These are phyloP conservation scores for Thuidium tamariscinum DNA, from an alignment of 225 moss, liverwort and hornwort species.

Conservation along the genomic window DNA sequence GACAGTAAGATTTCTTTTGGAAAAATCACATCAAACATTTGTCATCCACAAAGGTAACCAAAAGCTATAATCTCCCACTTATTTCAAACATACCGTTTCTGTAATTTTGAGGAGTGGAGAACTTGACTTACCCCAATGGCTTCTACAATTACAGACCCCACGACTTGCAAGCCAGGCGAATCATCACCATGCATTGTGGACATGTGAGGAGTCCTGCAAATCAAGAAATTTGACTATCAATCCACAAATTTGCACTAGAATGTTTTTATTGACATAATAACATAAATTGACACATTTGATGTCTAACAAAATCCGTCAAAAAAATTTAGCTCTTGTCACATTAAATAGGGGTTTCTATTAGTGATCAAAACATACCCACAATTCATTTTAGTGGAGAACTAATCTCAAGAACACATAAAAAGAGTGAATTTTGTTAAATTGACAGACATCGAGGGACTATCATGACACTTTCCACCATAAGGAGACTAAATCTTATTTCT, in stretches of 20 bases:
- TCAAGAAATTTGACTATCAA: neutral
- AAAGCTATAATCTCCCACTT: neutral
- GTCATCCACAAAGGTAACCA: too few species aligned
- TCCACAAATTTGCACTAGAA: neutral
- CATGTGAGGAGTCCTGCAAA: slow-evolving; percentile 29
- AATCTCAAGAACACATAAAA: neutral
- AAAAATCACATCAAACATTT: neutral
- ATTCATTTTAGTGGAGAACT: neutral
- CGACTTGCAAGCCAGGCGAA: slow-evolving; percentile 11
- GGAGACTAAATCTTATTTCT: neutral
- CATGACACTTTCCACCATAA: neutral
- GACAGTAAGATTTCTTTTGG: too few species aligned
- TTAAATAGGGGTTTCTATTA: too few species aligned
- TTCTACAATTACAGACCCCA: slow-evolving; percentile 23
- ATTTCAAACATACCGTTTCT: neutral
- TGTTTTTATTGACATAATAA: too few species aligned
- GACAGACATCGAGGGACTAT: too few species aligned
- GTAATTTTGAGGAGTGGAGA: neutral
- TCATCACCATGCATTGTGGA: slow-evolving; percentile 37
- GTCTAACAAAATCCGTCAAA: too few species aligned
- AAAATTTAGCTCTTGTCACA: too few species aligned
- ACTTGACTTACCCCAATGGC: slow-evolving; percentile 17
- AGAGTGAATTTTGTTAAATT: neutral
- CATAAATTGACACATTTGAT: too few species aligned
- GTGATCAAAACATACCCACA: neutral